Evolutionary conservation across 2,329 filamentous ascomycete species (phyloP).

Genomic region (Sclerotinia nivalis): DNA sequence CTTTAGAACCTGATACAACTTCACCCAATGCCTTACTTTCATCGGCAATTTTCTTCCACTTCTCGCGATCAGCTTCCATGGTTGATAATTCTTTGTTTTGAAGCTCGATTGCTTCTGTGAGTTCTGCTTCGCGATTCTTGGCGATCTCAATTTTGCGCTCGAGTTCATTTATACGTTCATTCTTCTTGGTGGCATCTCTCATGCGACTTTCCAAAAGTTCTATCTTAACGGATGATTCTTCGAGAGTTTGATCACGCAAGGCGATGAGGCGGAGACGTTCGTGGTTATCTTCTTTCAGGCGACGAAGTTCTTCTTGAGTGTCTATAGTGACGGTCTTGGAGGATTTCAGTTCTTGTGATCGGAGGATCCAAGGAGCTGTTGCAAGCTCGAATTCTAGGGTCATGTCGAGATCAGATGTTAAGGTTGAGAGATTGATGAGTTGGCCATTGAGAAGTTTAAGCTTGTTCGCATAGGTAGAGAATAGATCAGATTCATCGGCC

Average conservation of each 20-base stretch:
- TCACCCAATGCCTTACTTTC: constrained; percentile 57
- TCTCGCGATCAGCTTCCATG: constrained; percentile 66
- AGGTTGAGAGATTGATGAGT: constrained; percentile 68
- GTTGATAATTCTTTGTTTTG: constrained; percentile 66
- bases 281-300: constrained; percentile 76
- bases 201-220: constrained; percentile 88
- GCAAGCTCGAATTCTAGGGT: constrained; percentile 77
- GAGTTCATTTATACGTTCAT: constrained; percentile 65
- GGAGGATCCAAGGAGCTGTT: constrained; percentile 78
- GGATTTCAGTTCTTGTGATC: constrained; percentile 78
- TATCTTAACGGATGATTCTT: constrained; percentile 87
- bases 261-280: constrained; percentile 73
- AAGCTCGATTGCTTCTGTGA: constrained; percentile 65
- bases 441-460: constrained; percentile 64
- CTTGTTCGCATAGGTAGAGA: constrained; percentile 67
- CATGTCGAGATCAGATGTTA: constrained; percentile 69
- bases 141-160: constrained; percentile 59
- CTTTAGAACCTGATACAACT: constrained; percentile 52
- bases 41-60: constrained; percentile 70
- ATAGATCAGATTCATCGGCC: constrained; percentile 65
- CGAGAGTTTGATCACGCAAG: constrained; percentile 76
- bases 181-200: constrained; percentile 78
- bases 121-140: constrained; percentile 51
- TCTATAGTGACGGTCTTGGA: constrained; percentile 79
- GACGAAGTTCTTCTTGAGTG: constrained; percentile 79